Base-by-base conservation (phyloP, 495 filamentous ascomycete genomes). In the Eremomyces bilateralis region DNA sequence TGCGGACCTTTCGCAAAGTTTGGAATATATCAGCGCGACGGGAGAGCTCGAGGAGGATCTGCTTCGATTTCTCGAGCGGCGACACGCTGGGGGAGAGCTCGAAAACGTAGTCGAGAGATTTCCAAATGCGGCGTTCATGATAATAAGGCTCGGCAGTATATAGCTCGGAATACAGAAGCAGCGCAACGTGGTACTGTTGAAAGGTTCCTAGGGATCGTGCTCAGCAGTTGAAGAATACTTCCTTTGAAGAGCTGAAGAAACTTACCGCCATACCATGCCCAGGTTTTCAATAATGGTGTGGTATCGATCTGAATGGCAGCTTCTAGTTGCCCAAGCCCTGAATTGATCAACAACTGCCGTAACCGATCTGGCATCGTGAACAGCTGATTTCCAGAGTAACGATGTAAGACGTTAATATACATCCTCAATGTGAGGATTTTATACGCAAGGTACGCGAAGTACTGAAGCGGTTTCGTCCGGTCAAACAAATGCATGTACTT, bases 41-140 rank as follows among this genome's bases (percentile, higher is more conserved):
- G 5, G 50, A 34, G 21, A 64, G 36, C 36, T 60, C 51, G 3
- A 44, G 44, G 20, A 66, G 36, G 20, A 66, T 46, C 21, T 50
- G 46, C 13, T 53, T 50, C 2, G 50, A 43, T 37, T 64, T 65
- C 29, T 58, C 51, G 16, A 39, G 42, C 25, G 42, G 41, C 20
- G 60, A 41, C 20, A 65, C 43, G 31, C 59, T 54, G 0, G 53
- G 43, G 8, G 69, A 62, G n/a, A 71, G 51, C 21, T 66, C 61
- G 42, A 78, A 81, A 29, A 76, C 69, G 47, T 71, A 78, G 44
- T 80, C 73, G 8, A 81, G 56, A 38, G 69, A 75, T 4, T 54
- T 51, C 76, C 76, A 81, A 31, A 79, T 72, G 18, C 72, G 60
- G 20, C 62, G 57, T 15, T 69, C 69, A 29, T 69, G 54, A 35